phyloP scores from a whole-genome alignment of 306 rosid species.

The Begonia loranthoides region DNA sequence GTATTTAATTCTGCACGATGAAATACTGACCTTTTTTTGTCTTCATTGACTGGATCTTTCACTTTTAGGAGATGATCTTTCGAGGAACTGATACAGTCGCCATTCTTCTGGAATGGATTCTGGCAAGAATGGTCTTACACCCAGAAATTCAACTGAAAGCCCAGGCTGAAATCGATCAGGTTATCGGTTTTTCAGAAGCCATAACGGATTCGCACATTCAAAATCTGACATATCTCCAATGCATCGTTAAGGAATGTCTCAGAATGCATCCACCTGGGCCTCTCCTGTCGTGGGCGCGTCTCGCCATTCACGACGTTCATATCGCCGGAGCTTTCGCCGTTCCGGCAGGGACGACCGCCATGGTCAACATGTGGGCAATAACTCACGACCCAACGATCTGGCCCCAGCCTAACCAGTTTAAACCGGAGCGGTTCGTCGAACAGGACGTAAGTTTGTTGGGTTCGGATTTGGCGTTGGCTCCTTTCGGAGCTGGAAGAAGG shows the following conservation, averaged over 20 bases:
- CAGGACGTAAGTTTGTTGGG: constrained; percentile 20
- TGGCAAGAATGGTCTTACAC: constrained; percentile 26
- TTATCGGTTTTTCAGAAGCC: constrained; percentile 3
- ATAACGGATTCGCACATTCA: constrained; percentile 20
- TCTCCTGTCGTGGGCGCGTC: constrained; percentile 37
- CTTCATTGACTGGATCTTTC: background rate
- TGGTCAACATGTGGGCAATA: constrained; percentile 47
- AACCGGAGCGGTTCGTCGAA: constrained; percentile 25
- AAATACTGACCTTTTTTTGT: background rate
- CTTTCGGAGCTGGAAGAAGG: constrained; percentile 34
- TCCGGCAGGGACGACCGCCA: constrained; percentile 30
- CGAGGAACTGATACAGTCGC: constrained; percentile 39
- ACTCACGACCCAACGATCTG: constrained; percentile 24
- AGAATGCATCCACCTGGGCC: constrained; percentile 40
- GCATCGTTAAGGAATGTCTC: constrained; percentile 30
- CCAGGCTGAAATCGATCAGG: constrained; percentile 18
- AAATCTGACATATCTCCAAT: constrained; percentile 23
- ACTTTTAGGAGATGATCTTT: constrained; percentile 33
- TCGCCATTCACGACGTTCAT: constrained; percentile 19
- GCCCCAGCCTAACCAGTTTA: constrained; percentile 20
- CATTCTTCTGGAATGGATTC: constrained; percentile 26
- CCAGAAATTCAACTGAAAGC: constrained; percentile 26
- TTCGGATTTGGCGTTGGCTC: constrained; percentile 26
- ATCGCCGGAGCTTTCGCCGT: constrained; percentile 10
- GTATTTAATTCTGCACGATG: background rate